Evolutionary conservation across 148 eudicot species (phyloP).

Genomic region (Vaccinium macrocarpon): DNA sequence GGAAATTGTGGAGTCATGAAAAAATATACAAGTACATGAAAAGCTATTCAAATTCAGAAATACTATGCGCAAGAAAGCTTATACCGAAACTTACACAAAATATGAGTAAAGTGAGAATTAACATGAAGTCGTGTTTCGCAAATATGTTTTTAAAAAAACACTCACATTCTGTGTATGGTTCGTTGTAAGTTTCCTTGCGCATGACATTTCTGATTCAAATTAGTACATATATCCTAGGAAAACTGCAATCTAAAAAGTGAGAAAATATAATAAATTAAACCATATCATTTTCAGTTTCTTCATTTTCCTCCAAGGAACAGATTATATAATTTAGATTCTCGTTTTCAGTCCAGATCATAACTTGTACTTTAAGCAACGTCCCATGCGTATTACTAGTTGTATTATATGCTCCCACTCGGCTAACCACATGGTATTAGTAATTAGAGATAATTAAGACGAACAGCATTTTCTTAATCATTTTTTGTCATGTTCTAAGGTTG

Average conservation of each 20-base stretch:
- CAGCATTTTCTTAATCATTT: not conserved
- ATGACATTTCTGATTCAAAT: no score
- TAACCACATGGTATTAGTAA: not conserved
- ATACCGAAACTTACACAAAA: no score
- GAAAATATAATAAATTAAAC: not conserved
- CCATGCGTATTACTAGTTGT: not conserved
- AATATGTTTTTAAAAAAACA: no score
- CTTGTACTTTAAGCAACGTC: constrained; percentile 7
- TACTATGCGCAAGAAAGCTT: no score
- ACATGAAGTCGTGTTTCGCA: no score
- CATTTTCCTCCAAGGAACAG: not conserved
- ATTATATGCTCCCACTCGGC: not conserved
- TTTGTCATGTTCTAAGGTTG: not conserved
- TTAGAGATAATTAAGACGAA: not conserved
- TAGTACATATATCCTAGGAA: no score
- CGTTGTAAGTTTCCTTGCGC: no score
- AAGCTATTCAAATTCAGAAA: not conserved
- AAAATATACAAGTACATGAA: not conserved
- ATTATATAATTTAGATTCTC: not conserved
- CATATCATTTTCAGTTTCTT: not conserved
- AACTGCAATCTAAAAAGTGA: not conserved
- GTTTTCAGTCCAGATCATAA: not conserved
- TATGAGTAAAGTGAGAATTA: no score
- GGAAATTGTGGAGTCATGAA: not conserved
- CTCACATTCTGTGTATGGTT: no score